Conservation (phyloP, 352 stramenopile genomes). For the Bremia lactucae region DNA sequence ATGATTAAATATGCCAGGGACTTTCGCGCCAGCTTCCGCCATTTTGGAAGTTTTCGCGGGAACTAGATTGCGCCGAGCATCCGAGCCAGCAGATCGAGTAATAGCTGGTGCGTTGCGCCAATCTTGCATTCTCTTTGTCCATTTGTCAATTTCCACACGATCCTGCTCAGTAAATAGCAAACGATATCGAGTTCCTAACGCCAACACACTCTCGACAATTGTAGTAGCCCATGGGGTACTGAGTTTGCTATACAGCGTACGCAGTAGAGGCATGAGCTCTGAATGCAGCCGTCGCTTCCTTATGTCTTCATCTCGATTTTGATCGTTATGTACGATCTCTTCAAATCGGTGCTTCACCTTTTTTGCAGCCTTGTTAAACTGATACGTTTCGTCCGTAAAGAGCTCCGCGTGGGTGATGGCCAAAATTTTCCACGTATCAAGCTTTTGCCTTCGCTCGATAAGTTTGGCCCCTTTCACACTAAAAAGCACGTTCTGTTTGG, state of each 20-base stretch:
- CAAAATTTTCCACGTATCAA: constrained; percentile 44
- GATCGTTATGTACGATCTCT: constrained; percentile 7
- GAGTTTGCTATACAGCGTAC: constrained; percentile 45
- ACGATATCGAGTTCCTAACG: constrained; percentile 38
- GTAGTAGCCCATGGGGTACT: constrained; percentile 42
- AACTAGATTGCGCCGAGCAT: constrained; percentile 62
- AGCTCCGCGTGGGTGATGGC: constrained; percentile 52
- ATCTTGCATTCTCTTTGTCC: constrained; percentile 50
- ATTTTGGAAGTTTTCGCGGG: constrained; percentile 22
- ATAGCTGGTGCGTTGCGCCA: constrained; percentile 28
- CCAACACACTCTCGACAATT: constrained; percentile 47
- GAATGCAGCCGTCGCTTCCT: constrained; percentile 12
- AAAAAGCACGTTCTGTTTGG: constrained; percentile 25
- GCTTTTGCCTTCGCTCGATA: constrained; percentile 4
- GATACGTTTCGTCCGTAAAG: constrained; percentile 74
- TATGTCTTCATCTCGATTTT: constrained; percentile 4
- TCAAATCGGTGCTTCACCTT: constrained; percentile 45
- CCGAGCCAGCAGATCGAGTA: constrained; percentile 32
- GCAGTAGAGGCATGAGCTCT: constrained; percentile 52
- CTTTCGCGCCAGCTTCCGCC: constrained; percentile 45
- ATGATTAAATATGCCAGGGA: constrained; percentile 51
- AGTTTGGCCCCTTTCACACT: constrained; percentile 1
- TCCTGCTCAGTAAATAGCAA: constrained; percentile 38
- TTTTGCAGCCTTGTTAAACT: constrained; percentile 66
- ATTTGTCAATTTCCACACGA: constrained; percentile 46